Evolutionary conservation across 106 monocot genomes (phyloP).

Genomic region (Phalaenopsis aphrodite): DNA sequence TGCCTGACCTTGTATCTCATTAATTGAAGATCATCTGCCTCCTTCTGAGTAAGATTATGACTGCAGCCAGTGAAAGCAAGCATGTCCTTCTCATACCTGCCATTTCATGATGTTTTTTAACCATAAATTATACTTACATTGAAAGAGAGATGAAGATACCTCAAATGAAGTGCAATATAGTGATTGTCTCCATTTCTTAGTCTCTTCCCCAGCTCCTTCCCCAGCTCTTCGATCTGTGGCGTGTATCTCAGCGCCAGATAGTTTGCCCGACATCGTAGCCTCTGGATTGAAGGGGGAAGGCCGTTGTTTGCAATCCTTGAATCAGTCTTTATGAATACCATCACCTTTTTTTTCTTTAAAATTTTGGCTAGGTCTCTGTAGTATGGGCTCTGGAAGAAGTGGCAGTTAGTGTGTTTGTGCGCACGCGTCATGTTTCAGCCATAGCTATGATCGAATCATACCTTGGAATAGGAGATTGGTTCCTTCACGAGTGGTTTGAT

Average conservation of each 20-base stretch:
- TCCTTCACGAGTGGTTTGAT: conserved; percentile 21
- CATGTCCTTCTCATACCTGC: conserved; percentile 66
- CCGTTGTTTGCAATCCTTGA: conserved; percentile 72
- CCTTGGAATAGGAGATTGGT: conserved; percentile 68
- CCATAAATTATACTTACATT: background rate
- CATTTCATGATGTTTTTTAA: background rate
- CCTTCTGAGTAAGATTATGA: conserved; percentile 29
- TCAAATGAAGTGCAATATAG: conserved; percentile 79
- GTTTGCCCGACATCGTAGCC: conserved; percentile 82
- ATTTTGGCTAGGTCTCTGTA: conserved; percentile 25
- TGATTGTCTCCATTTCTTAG: conserved; percentile 29
- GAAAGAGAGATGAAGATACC: conserved; percentile 18
- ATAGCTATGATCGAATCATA: background rate
- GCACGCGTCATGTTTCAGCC: background rate
- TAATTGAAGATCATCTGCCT: conserved; percentile 24
- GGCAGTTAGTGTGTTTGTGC: background rate
- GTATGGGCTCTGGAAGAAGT: conserved; percentile 20
- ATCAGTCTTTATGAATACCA: conserved; percentile 68
- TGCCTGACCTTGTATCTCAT: conserved; percentile 34
- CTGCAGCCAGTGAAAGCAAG: conserved; percentile 52
- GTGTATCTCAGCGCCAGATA: conserved; percentile 70
- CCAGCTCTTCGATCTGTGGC: conserved; percentile 48
- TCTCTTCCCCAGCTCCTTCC: conserved; percentile 37
- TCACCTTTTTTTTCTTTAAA: conserved; percentile 53
- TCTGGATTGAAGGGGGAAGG: conserved; percentile 65